These are phyloP conservation scores for Puccinia sorghi DNA, from an alignment of 1,284 basidiomycete species.

Conservation along the genomic window DNA sequence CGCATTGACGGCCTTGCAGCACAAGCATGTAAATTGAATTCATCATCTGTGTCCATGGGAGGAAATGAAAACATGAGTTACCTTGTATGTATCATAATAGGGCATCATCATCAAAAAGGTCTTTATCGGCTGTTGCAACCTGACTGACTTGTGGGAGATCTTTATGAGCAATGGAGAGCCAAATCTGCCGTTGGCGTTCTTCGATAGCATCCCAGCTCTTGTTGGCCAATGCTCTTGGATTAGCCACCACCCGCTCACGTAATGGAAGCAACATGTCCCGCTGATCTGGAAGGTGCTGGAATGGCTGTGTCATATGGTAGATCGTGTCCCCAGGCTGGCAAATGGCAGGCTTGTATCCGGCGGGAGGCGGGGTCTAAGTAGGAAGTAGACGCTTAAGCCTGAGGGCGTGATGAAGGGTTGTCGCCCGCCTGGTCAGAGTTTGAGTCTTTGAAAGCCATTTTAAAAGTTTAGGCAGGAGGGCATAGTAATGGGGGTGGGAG, in stretches of 20 bases:
- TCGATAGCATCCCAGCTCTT: conserved; percentile 53
- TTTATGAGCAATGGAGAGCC: conserved; percentile 57
- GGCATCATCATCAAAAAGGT: conserved; percentile 82
- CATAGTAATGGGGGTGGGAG: neutral
- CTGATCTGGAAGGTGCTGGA: conserved; percentile 20
- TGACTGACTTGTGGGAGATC: conserved; percentile 60
- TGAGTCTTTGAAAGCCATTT: neutral
- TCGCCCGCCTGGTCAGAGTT: neutral
- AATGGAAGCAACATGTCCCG: conserved; percentile 35
- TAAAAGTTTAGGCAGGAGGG: conserved; percentile 6
- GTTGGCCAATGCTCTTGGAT: conserved; percentile 46
- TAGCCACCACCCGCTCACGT: conserved; percentile 37
- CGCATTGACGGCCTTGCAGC: conserved; percentile 81
- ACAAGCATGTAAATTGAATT: conserved; percentile 83
- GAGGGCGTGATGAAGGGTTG: neutral
- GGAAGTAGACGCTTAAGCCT: conserved; percentile 2
- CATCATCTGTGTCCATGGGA: conserved; percentile 68
- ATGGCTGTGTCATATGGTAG: conserved; percentile 47
- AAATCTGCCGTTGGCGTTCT: conserved; percentile 57
- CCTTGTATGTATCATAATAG: neutral
- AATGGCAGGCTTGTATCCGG: conserved; percentile 15
- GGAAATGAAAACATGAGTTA: neutral
- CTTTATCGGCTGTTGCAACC: conserved; percentile 63
- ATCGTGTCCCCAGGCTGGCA: conserved; percentile 44
- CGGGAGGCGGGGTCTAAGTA: conserved; percentile 31